phyloP scores from a whole-genome alignment of 1,284 basidiomycete genomes.

The Acaromyces ingoldii region DNA sequence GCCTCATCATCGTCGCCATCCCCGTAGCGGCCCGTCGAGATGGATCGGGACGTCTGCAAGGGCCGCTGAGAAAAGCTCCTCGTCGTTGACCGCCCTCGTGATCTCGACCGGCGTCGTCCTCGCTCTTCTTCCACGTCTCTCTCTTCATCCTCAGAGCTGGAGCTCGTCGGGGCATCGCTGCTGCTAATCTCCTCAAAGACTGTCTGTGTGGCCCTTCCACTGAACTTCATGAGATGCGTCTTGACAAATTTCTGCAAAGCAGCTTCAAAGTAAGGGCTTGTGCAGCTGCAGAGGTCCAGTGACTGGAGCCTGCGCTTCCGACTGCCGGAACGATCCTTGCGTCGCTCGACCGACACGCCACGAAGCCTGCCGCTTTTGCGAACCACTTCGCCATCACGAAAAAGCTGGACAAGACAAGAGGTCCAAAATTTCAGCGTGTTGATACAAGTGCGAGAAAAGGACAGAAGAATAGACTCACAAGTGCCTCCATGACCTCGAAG shows the following conservation, averaged over 20 bases:
- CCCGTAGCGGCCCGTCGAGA: not conserved
- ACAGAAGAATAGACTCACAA: conserved; percentile 16
- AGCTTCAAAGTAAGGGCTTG: conserved; percentile 78
- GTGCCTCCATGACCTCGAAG: conserved; percentile 45
- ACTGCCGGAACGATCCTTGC: not conserved
- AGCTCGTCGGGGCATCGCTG: too few species aligned
- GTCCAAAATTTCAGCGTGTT: too few species aligned
- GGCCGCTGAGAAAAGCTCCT: not conserved
- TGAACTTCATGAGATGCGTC: conserved; percentile 61
- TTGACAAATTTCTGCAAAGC: conserved; percentile 78
- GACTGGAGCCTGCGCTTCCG: conserved; percentile 62
- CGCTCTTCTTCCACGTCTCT: not conserved
- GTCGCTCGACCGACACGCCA: conserved; percentile 43
- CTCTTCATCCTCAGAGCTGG: conserved; percentile 1
- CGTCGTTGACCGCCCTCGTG: conserved; percentile 9
- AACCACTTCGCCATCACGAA: conserved; percentile 43
- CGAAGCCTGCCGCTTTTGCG: conserved; percentile 30
- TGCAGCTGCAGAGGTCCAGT: conserved; percentile 88
- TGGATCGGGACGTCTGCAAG: not conserved
- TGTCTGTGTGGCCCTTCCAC: conserved; percentile 19
- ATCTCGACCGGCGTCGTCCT: not conserved
- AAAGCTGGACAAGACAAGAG: conserved; percentile 14
- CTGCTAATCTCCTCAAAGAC: conserved; percentile 23
- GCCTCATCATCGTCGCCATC: conserved; percentile 14
- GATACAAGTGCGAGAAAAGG: too few species aligned